phyloP scores from a whole-genome alignment of 805 yeast genomes.

The Kluyveromyces lactis region DNA sequence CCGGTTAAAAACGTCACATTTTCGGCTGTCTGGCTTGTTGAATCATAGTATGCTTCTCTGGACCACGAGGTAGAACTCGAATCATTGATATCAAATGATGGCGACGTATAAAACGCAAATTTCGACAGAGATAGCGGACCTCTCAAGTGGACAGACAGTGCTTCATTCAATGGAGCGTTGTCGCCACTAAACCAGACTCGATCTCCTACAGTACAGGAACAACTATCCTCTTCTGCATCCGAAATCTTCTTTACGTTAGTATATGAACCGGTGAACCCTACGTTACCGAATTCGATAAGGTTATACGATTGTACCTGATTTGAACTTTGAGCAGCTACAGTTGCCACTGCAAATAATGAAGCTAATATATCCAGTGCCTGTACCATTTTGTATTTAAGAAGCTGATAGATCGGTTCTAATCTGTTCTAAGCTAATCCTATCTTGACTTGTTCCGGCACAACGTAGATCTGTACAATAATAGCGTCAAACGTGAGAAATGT shows the following conservation, averaged over 20 bases:
- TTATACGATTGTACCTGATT: constrained; percentile 12
- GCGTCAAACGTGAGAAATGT: no score
- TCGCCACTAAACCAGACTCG: constrained; percentile 37
- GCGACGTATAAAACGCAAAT: constrained; percentile 54
- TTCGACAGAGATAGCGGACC: constrained; percentile 57
- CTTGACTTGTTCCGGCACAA: no score
- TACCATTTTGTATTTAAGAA: no score
- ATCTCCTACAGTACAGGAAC: constrained; percentile 26
- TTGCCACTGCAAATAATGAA: no score
- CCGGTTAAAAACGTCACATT: constrained; percentile 62
- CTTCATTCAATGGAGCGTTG: constrained; percentile 58
- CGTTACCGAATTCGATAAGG: constrained; percentile 23
- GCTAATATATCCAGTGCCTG: no score
- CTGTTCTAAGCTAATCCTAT: no score
- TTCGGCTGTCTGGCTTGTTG: constrained; percentile 38
- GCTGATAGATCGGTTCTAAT: no score
- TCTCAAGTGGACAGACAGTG: constrained; percentile 67
- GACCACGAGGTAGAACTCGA: constrained; percentile 39
- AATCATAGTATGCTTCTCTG: constrained; percentile 49
- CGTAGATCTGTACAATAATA: no score
- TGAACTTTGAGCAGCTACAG: background rate
- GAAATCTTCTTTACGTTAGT: constrained; percentile 23
- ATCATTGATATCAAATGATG: constrained; percentile 29
- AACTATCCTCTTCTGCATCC: constrained; percentile 14
- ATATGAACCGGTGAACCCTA: constrained; percentile 27